Evolutionary conservation across 768 basidiomycete species (phyloP), one percentile per base, ranked within the genome.

Genomic region (Suillus americanus): DNA sequence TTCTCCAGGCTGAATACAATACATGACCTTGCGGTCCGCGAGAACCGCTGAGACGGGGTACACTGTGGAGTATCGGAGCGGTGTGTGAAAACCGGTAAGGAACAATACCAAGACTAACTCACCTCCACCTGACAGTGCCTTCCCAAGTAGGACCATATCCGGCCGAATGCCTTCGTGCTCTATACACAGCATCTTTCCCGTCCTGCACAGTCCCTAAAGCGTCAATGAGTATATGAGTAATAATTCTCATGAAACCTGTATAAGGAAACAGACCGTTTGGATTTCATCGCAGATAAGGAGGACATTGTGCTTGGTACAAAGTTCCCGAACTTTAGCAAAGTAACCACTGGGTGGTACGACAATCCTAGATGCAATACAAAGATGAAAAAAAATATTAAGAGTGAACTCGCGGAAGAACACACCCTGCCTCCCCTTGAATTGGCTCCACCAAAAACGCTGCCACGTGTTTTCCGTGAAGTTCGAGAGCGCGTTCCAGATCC

Each of bases 351-450:
- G 89, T 0, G 97, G 97, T 13, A 99, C 92, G 65, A 98, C 88
- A 69, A 99, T 97, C 13, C 95, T 95, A 71, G 9, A 48, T 16
- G 40, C 20, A 20, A 12, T 60, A 18, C 61, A 10, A 67, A 62
- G 55, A 37, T 55, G 37, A 18, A 41, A 10, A 45, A 61, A 13
- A 18, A 40, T n/a, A 13, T 62, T 13, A 18, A 56, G 35, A 23
- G 4, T 6, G 35, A n/a, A 41, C 18, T 28, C 12, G 14, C 20
- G 43, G 46, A 10, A 56, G 41, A 67, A 80, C 91, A 53, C 74
- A 94, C 93, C 95, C 96, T 20, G 97, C 97, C 79, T 98, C 97
- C n/a, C 97, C 97, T 75, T 99, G 97, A 66, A 99, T 99, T 6
- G 97, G 97, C 78, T 99, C 97, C 3, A 99, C 85, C 63, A 99